These are phyloP conservation scores for Cylindrodendrum hubeiense DNA, from an alignment of 2,329 filamentous ascomycete species.

Conservation along the genomic window DNA sequence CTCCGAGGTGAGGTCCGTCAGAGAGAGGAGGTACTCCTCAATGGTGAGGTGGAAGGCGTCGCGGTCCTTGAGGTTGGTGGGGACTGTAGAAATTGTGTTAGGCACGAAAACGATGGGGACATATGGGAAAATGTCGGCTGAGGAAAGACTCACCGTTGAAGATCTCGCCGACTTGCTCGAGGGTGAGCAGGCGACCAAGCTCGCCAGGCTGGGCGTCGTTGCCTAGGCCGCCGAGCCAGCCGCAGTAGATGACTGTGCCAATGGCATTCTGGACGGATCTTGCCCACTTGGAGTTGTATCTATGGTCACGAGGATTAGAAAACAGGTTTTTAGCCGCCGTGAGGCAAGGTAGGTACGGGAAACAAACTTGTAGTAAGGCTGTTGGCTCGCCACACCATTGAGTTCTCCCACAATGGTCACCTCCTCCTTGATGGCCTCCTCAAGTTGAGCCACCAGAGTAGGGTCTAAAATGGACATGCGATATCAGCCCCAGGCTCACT, in stretches of 20 bases:
- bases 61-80: conserved; percentile 88
- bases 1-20: conserved; percentile 91
- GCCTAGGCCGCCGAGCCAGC: conserved; percentile 83
- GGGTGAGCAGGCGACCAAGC: conserved; percentile 79
- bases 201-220: conserved; percentile 65
- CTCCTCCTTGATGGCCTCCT: conserved; percentile 79
- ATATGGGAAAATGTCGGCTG: neutral
- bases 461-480: conserved; percentile 59
- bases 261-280: conserved; percentile 85
- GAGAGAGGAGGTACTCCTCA: conserved; percentile 93
- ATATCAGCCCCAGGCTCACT: neutral
- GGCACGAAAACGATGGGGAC: neutral
- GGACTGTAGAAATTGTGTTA: conserved; percentile 68
- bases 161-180: conserved; percentile 86
- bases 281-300: conserved; percentile 88
- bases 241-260: conserved; percentile 67
- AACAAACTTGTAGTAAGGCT: conserved; percentile 93
- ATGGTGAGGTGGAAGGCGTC: conserved; percentile 96
- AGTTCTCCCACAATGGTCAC: conserved; percentile 79
- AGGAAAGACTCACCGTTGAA: conserved; percentile 72
- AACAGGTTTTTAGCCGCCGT: conserved; percentile 10
- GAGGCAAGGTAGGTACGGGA: neutral
- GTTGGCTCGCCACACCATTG: conserved; percentile 79
- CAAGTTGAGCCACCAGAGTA: conserved; percentile 76
- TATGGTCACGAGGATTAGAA: conserved; percentile 43